A percentile compares a stretch with the other conserved stretches of the same genome.
Conservation (phyloP, 1,284 basidiomycete species). For the Lentinula novae-zelandiae region DNA sequence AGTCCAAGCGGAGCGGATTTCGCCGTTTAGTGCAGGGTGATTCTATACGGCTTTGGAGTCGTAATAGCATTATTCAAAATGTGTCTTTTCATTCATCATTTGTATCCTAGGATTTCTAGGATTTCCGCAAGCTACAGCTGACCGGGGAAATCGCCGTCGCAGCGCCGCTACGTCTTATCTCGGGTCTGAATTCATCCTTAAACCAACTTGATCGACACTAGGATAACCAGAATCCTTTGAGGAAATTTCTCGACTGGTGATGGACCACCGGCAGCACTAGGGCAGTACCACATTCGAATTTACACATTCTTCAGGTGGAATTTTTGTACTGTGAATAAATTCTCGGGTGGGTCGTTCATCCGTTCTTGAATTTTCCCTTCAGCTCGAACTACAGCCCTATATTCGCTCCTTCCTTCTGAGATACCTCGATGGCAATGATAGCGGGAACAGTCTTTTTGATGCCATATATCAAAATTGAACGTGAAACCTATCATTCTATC, state of each 20-base stretch:
- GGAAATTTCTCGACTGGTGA: not conserved
- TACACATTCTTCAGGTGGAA: conserved; percentile 5
- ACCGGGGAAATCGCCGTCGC: conserved; percentile 18
- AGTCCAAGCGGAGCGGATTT: too few relatives aligned
- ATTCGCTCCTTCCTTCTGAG: conserved; percentile 12
- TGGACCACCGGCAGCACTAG: not conserved
- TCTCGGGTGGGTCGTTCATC: too few relatives aligned
- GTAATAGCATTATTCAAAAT: too few relatives aligned
- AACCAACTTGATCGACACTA: conserved; percentile 20
- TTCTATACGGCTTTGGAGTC: too few relatives aligned
- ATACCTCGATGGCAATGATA: conserved; percentile 20
- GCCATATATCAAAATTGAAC: conserved; percentile 22
- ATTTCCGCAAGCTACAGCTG: conserved; percentile 22
- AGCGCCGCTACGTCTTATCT: conserved; percentile 24
- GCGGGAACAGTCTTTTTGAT: conserved; percentile 21
- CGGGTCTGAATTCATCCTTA: conserved; percentile 8
- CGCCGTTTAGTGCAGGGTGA: too few relatives aligned
- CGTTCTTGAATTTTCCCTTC: too few relatives aligned
- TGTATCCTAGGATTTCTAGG: conserved; percentile 7
- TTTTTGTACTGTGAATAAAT: too few relatives aligned
- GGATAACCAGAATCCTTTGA: conserved; percentile 17
- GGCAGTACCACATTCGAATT: conserved; percentile 14
- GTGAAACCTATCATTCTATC: conserved; percentile 14
- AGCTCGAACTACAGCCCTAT: not conserved
- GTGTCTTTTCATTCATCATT: too few relatives aligned